Percentiles rank a stretch among this genome's conserved stretches.
Evolutionary conservation across 441 rosid species (phyloP).

Genomic region (Dalechampia spathulata): DNA sequence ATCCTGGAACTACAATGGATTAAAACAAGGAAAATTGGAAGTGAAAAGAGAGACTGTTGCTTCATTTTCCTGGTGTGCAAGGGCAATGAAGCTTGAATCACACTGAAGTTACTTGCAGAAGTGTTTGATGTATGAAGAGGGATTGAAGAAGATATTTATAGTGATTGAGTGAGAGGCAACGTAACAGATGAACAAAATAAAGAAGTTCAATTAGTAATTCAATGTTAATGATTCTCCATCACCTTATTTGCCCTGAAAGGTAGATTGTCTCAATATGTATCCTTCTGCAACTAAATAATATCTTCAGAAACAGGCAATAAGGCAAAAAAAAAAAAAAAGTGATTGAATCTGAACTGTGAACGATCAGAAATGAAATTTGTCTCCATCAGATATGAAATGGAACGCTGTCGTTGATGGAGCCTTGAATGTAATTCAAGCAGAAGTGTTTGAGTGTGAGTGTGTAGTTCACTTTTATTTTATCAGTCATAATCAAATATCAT

Average conservation of each 20-base stretch:
- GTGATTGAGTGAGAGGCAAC: background rate
- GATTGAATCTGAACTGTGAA: background rate
- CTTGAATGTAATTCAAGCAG: background rate
- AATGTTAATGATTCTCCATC: too few relatives aligned
- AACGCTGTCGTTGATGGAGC: background rate
- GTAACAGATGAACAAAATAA: too few relatives aligned
- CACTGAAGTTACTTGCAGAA: constrained; percentile 5
- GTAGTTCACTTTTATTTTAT: background rate
- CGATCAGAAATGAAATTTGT: background rate
- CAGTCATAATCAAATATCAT: too few relatives aligned
- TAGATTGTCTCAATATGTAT: too few relatives aligned
- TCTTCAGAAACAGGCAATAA: too few relatives aligned
- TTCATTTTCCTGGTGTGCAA: too few relatives aligned
- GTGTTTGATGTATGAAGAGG: background rate
- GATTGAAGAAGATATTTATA: background rate
- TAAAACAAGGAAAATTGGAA: constrained; percentile 31
- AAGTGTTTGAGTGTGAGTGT: background rate
- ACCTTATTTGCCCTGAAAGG: too few relatives aligned
- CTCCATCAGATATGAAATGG: background rate
- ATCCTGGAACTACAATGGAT: constrained; percentile 14
- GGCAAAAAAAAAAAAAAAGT: background rate
- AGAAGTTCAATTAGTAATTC: too few relatives aligned
- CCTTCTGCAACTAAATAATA: too few relatives aligned
- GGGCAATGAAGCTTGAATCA: too few relatives aligned
- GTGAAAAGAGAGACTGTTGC: constrained; percentile 18